These are phyloP conservation scores for Leccinum sublutescens DNA, from an alignment of 768 basidiomycete species.

Conservation along the genomic window DNA sequence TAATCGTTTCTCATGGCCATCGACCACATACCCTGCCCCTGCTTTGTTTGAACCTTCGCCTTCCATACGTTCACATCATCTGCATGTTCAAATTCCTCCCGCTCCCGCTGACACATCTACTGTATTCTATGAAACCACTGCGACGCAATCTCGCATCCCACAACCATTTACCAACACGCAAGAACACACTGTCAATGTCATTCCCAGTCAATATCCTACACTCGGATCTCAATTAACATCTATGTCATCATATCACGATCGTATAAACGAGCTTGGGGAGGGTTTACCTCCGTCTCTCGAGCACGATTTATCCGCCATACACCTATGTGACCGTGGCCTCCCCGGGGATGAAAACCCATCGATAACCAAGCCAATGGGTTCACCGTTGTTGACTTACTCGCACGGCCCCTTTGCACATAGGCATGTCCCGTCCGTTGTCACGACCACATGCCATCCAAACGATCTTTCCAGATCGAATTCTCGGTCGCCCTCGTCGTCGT, in stretches of 20 bases:
- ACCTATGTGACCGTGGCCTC: constrained; percentile 17
- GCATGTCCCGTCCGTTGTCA: constrained; percentile 50
- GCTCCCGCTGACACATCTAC: constrained; percentile 44
- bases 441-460: constrained; percentile 38
- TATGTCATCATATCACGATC: constrained; percentile 33
- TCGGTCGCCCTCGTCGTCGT: constrained; percentile 6
- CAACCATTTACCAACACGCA: constrained; percentile 18
- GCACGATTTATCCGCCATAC: constrained; percentile 21
- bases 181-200: constrained; percentile 24
- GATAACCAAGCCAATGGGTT: constrained; percentile 3
- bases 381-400: constrained; percentile 17
- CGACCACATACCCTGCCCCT: constrained; percentile 44
- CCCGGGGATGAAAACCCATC: constrained; percentile 7
- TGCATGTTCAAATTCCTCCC: constrained; percentile 31
- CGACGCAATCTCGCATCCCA: constrained; percentile 32
- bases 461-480: constrained; percentile 16
- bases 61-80: constrained; percentile 31
- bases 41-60: constrained; percentile 47
- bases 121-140: constrained; percentile 67
- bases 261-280: constrained; percentile 13
- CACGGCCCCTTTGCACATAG: constrained; percentile 37
- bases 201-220: constrained; percentile 29
- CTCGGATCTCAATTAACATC: constrained; percentile 34
- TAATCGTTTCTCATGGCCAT: constrained; percentile 41
- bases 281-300: constrained; percentile 19